Evolutionary conservation across 2,329 filamentous ascomycete species (phyloP).

Genomic region (Pseudogymnoascus sp.): DNA sequence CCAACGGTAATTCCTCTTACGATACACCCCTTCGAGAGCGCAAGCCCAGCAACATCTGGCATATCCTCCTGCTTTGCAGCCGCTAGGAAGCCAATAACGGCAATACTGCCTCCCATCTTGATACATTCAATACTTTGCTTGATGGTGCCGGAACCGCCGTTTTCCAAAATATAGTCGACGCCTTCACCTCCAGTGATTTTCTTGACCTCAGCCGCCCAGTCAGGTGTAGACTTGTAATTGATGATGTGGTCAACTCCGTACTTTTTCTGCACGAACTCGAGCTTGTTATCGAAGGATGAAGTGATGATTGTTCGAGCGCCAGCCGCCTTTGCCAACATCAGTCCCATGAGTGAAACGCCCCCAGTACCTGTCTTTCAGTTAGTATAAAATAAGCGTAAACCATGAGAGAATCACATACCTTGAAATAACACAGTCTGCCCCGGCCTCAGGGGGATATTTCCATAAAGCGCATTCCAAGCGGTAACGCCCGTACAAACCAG

Average conservation of each 20-base stretch:
- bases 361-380: slow-evolving; percentile 36
- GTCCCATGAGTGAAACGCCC: slow-evolving; percentile 39
- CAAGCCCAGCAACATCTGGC: slow-evolving; percentile 28
- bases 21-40: slow-evolving; percentile 27
- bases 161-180: slow-evolving; percentile 58
- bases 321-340: slow-evolving; percentile 41
- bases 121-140: slow-evolving; percentile 44
- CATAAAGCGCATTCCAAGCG: slow-evolving; percentile 44
- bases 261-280: slow-evolving; percentile 30
- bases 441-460: slow-evolving; percentile 34
- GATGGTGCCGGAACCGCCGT: slow-evolving; percentile 59
- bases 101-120: slow-evolving; percentile 39
- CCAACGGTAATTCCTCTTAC: slow-evolving; percentile 33
- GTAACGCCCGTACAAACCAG: slow-evolving; percentile 42
- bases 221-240: slow-evolving; percentile 52
- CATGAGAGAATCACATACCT: slow-evolving; percentile 20
- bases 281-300: slow-evolving; percentile 44
- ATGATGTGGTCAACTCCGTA: slow-evolving; percentile 53
- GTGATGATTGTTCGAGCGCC: slow-evolving; percentile 42
- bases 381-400: neutral
- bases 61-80: slow-evolving; percentile 24
- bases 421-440: slow-evolving; percentile 35
- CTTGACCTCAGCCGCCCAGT: slow-evolving; percentile 54
- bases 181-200: slow-evolving; percentile 44
- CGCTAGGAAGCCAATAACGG: slow-evolving; percentile 38